phyloP scores from a whole-genome alignment of 2,329 filamentous ascomycete genomes.

The Fusarium scirpi region DNA sequence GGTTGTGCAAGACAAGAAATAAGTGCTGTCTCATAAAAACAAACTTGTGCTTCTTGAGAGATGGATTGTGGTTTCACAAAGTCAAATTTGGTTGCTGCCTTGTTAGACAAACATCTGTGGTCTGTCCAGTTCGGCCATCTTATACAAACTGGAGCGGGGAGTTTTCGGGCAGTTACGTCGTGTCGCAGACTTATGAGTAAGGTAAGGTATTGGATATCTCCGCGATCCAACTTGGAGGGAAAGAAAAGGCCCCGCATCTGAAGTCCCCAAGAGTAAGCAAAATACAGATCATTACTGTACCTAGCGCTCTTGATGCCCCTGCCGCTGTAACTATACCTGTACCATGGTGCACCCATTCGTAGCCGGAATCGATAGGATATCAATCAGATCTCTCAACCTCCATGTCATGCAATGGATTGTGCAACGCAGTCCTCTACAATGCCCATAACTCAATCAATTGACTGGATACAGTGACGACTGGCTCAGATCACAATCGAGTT shows the following conservation, averaged over 20 bases:
- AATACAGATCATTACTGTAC: not conserved
- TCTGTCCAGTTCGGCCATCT: constrained; percentile 3
- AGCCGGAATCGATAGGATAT: not conserved
- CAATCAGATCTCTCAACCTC: not conserved
- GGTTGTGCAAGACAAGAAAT: constrained; percentile 16
- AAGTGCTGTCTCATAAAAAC: constrained; percentile 21
- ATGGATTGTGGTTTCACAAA: constrained; percentile 12
- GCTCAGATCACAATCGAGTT: constrained; percentile 45
- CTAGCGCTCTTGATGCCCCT: not conserved
- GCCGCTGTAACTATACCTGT: not conserved
- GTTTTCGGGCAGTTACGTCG: constrained; percentile 48
- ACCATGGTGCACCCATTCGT: not conserved
- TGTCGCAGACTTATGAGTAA: constrained; percentile 20
- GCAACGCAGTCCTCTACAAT: constrained; percentile 47
- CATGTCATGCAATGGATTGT: not conserved
- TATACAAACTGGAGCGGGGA: constrained; percentile 48
- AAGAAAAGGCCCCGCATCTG: constrained; percentile 27
- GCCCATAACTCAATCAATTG: constrained; percentile 39
- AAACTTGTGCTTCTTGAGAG: constrained; percentile 17
- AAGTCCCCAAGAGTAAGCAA: not conserved
- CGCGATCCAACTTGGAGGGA: constrained; percentile 1
- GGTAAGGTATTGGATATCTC: constrained; percentile 27
- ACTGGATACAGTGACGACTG: constrained; percentile 19
- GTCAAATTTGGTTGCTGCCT: constrained; percentile 7
- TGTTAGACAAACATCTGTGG: constrained; percentile 11